These are phyloP conservation scores for Polymyxa betae DNA, from an alignment of 208 protist genomes.

Conservation along the genomic window DNA sequence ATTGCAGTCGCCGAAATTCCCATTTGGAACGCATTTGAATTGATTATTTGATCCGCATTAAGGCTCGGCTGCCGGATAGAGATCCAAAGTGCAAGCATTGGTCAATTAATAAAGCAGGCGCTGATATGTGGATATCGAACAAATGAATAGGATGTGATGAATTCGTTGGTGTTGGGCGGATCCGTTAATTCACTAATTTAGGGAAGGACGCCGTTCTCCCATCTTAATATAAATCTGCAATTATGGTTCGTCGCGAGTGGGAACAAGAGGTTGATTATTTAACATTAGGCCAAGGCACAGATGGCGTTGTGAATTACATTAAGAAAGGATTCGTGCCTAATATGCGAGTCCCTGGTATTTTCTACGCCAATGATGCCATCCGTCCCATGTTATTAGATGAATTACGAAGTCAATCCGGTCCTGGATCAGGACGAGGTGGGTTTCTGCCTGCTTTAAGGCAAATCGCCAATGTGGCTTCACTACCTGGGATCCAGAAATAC, in stretches of 20 bases:
- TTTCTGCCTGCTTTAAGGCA: conserved; percentile 81
- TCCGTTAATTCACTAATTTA: too few species aligned
- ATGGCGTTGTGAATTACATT: conserved; percentile 54
- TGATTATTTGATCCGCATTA: too few species aligned
- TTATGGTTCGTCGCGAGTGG: conserved; percentile 27
- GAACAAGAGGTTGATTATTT: conserved; percentile 48
- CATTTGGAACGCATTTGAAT: too few species aligned
- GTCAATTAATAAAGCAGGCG: too few species aligned
- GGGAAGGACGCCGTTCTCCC: too few species aligned
- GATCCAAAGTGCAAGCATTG: too few species aligned
- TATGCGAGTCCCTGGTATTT: conserved; percentile 70
- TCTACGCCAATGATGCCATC: conserved; percentile 79
- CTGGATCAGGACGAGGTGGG: conserved; percentile 63
- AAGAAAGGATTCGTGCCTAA: conserved; percentile 73
- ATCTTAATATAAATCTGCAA: too few species aligned
- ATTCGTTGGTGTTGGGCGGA: too few species aligned
- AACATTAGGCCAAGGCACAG: not conserved
- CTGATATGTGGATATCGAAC: too few species aligned
- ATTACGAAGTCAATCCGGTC: conserved; percentile 60
- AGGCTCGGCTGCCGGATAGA: too few species aligned
- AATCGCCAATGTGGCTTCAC: conserved; percentile 82
- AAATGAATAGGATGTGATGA: too few species aligned
- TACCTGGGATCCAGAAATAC: conserved; percentile 81
- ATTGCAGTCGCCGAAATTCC: too few species aligned
- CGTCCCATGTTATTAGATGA: conserved; percentile 75